Evolutionary conservation across 495 filamentous ascomycete species (phyloP).

Genomic region (Aspergillus asperescens): DNA sequence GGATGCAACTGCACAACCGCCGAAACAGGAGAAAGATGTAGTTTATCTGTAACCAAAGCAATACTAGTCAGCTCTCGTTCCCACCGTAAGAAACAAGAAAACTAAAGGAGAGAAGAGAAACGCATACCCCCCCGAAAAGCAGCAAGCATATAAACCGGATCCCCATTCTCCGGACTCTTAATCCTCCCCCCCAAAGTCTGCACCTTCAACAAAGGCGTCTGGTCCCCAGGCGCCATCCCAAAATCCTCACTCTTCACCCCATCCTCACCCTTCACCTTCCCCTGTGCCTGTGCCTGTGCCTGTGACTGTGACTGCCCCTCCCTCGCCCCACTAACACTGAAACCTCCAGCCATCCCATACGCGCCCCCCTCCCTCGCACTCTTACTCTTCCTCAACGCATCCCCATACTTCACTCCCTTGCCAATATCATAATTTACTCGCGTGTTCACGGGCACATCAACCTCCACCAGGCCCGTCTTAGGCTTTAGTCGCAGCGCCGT

Average conservation of each 20-base stretch:
- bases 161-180: slow-evolving; percentile 49
- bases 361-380: slow-evolving; percentile 52
- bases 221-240: slow-evolving; percentile 21
- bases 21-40: slow-evolving; percentile 63
- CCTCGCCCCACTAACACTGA: slow-evolving; percentile 34
- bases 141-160: slow-evolving; percentile 67
- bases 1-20: slow-evolving; percentile 69
- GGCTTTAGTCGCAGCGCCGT: slow-evolving; percentile 61
- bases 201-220: slow-evolving; percentile 27
- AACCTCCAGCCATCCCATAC: slow-evolving; percentile 54
- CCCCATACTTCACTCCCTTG: slow-evolving; percentile 61
- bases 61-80: background rate
- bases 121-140: slow-evolving; percentile 60
- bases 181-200: slow-evolving; percentile 65
- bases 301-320: background rate
- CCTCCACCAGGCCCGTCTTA: slow-evolving; percentile 62
- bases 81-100: background rate
- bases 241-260: slow-evolving; percentile 34
- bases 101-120: slow-evolving; percentile 10
- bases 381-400: slow-evolving; percentile 55
- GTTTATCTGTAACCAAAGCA: slow-evolving; percentile 43
- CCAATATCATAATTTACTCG: slow-evolving; percentile 57
- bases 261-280: slow-evolving; percentile 36
- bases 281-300: background rate
- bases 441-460: slow-evolving; percentile 65